A percentile compares a stretch with the other conserved stretches of the same genome.
phyloP scores from a whole-genome alignment of 805 yeast genomes.

The Yamadazyma laniorum region DNA sequence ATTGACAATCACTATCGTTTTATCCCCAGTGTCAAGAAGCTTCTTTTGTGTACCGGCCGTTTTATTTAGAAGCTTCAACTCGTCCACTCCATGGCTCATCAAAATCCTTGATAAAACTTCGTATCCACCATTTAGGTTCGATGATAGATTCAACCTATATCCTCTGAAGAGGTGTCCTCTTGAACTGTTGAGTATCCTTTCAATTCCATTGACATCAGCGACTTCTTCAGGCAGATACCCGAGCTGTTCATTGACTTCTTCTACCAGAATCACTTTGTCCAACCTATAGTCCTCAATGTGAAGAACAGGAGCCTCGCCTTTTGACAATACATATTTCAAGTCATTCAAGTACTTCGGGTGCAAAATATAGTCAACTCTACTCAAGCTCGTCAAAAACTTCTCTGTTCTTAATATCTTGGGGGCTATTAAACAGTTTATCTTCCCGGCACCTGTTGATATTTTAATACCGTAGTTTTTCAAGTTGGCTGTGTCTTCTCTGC shows the following conservation, averaged over 20 bases:
- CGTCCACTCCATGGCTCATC: slow-evolving; percentile 54
- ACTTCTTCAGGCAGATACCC: slow-evolving; percentile 15
- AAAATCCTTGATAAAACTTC: slow-evolving; percentile 56
- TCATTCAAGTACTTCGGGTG: slow-evolving; percentile 55
- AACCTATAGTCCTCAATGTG: slow-evolving; percentile 31
- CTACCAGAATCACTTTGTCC: slow-evolving; percentile 27
- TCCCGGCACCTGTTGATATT: slow-evolving; percentile 40
- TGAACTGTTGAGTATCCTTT: slow-evolving; percentile 15
- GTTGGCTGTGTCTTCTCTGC: slow-evolving; percentile 40
- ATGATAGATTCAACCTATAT: slow-evolving; percentile 52
- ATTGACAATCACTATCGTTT: slow-evolving; percentile 27
- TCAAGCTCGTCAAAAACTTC: slow-evolving; percentile 72
- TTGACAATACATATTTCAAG: slow-evolving; percentile 27
- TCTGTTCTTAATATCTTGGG: slow-evolving; percentile 85
- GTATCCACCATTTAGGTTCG: slow-evolving; percentile 59
- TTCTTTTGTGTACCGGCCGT: slow-evolving; percentile 11
- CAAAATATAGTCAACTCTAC: slow-evolving; percentile 52
- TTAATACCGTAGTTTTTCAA: slow-evolving; percentile 58
- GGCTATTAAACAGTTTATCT: slow-evolving; percentile 57
- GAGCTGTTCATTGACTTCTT: slow-evolving; percentile 32
- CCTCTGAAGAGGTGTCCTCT: slow-evolving; percentile 46
- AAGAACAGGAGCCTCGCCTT: background rate
- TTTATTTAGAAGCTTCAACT: slow-evolving; percentile 12
- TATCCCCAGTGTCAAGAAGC: slow-evolving; percentile 2
- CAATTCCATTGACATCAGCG: slow-evolving; percentile 18